Evolutionary conservation across 1,284 basidiomycete genomes (phyloP).

Genomic region (Phylloporus sp.): DNA sequence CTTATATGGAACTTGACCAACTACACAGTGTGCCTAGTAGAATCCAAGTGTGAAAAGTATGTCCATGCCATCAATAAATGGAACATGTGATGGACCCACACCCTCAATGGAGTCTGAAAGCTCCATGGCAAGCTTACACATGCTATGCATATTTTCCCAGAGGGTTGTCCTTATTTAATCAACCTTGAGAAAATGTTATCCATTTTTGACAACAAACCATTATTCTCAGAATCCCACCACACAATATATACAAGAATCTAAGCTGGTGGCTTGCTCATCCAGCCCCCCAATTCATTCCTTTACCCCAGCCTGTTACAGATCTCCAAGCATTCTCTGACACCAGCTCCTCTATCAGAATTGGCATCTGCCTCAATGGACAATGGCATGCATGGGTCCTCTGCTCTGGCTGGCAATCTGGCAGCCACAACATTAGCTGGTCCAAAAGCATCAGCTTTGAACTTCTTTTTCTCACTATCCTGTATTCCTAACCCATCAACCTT

Average conservation of each 20-base stretch:
- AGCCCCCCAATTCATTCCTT: neutral
- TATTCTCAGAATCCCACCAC: neutral
- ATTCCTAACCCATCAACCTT: neutral
- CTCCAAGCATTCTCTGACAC: neutral
- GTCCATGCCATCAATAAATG: neutral
- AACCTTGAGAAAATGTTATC: neutral
- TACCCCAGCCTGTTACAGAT: neutral
- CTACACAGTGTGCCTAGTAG: neutral
- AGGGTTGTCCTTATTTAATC: neutral
- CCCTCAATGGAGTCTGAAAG: neutral
- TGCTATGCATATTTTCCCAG: neutral
- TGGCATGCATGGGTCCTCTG: too few species aligned
- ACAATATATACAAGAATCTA: neutral
- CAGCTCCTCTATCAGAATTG: neutral
- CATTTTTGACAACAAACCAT: neutral
- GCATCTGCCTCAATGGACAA: too few species aligned
- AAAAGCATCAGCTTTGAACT: neutral
- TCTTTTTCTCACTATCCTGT: neutral
- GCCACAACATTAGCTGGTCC: neutral
- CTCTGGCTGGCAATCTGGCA: too few species aligned
- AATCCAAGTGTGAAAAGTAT: slow-evolving; percentile 5
- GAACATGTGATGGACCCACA: neutral
- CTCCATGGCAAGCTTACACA: neutral
- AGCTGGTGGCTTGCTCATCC: neutral
- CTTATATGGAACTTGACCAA: slow-evolving; percentile 24